Base-by-base conservation (phyloP, 2,329 filamentous ascomycete genomes). In the Hirsutella rhossiliensis region DNA sequence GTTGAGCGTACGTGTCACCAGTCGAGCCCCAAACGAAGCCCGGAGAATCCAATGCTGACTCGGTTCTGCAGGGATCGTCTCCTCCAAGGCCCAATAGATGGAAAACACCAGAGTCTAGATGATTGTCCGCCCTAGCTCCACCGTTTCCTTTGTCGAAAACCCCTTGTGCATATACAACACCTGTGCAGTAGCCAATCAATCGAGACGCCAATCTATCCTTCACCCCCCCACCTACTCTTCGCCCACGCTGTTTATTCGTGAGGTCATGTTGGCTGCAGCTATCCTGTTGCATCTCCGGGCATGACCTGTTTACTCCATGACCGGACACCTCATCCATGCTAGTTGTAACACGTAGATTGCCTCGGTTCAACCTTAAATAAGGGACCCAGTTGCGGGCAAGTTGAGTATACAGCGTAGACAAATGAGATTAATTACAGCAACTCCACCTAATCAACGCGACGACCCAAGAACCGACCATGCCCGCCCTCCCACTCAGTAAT, bases 1-100 rank as follows among this genome's bases (percentile, higher is more conserved):
- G 82, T 98, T 63, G 92, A 98, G 82, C 90, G 89, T 96, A 75
- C 56, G 62, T 60, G 27, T 7, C 23, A 8, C 28, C 30, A 17
- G 23, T 9, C 12, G 28, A 41, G 17, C 42, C 39, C 41, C 30
- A 32, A n/a, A 12, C 13, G 11, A 38, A 2, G 5, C 30, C 28
- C 37, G 42, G 23, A 27, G 23, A 5, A 7, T 9, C 6, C 23
- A 27, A 9, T 49, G 52, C 69, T 71, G 62, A 70, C 58, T 8
- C 15, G 12, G 3, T 3, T 31, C 23, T 44, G 18, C 62, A 82
- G 78, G 70, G 65, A 81, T 82, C 57, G 70, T 81, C 56, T 66
- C 74, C 49, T 67, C 75, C 61, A 81, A 81, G 69, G 65, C 75
- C 54, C 69, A 80, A 76, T 81, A 80, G 66, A 73, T 63, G 58